Conservation (phyloP, 768 basidiomycete genomes). For the Chiua virens region DNA sequence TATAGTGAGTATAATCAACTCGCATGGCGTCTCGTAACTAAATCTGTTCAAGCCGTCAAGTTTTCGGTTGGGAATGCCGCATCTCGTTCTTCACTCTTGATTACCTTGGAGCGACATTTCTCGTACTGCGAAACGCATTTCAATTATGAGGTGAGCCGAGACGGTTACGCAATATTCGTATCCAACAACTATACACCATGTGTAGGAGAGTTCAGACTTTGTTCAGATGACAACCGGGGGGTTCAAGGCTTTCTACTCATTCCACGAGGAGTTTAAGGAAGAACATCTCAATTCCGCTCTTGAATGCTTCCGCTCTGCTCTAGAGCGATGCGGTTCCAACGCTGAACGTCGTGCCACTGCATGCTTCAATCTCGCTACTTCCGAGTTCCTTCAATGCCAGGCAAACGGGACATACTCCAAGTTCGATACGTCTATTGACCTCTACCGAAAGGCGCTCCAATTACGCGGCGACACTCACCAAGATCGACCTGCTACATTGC, state of each 20-base stretch:
- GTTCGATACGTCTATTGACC: not conserved
- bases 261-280: not conserved
- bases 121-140: no score
- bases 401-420: not conserved
- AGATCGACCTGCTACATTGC: no score
- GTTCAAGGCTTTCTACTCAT: not conserved
- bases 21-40: no score
- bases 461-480: not conserved
- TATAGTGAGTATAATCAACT: no score
- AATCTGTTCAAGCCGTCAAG: no score
- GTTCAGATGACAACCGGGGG: slow-evolving; percentile 1
- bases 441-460: slow-evolving; percentile 10
- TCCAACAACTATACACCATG: no score
- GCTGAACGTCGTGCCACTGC: not conserved
- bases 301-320: not conserved
- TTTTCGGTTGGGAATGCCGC: no score
- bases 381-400: not conserved
- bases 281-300: not conserved
- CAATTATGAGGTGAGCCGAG: no score
- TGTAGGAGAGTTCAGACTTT: no score
- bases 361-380: slow-evolving; percentile 10
- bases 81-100: no score
- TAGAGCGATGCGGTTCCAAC: not conserved
- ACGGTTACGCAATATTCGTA: no score
- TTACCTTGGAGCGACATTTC: no score